Percentiles rank a stretch among this genome's conserved stretches.
Evolutionary conservation across 2,329 filamentous ascomycete species (phyloP).

Genomic region (Colletotrichum tofieldiae): DNA sequence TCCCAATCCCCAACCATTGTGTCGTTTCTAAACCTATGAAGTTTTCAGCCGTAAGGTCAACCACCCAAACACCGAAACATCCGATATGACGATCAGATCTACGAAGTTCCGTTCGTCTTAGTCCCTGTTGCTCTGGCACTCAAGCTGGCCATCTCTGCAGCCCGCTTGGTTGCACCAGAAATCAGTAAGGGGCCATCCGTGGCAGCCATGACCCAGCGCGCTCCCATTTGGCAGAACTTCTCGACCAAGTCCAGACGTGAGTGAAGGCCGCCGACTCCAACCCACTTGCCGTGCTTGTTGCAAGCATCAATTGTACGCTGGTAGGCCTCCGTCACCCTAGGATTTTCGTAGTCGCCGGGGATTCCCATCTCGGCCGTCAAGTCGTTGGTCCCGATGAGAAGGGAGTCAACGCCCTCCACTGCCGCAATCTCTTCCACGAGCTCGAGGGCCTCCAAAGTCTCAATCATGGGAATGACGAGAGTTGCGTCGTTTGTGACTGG

Average conservation of each 20-base stretch:
- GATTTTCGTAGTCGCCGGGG: constrained; percentile 58
- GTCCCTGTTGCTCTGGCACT: constrained; percentile 37
- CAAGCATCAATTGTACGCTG: constrained; percentile 55
- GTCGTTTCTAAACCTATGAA: neutral
- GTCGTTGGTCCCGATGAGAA: constrained; percentile 62
- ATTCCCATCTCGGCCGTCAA: constrained; percentile 60
- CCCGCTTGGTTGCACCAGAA: constrained; percentile 47
- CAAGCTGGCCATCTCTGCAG: constrained; percentile 46
- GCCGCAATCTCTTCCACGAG: constrained; percentile 58
- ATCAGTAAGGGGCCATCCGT: constrained; percentile 49
- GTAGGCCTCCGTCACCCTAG: constrained; percentile 47
- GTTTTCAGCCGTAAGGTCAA: neutral
- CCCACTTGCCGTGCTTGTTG: constrained; percentile 55
- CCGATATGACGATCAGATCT: neutral
- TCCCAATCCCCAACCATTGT: neutral
- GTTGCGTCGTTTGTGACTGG: constrained; percentile 54
- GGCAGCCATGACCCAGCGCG: constrained; percentile 48
- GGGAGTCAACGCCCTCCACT: constrained; percentile 56
- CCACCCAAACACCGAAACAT: neutral
- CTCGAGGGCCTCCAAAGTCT: constrained; percentile 56
- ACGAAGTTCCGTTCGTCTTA: constrained; percentile 28
- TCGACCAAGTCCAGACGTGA: constrained; percentile 57
- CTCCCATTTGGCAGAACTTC: constrained; percentile 52
- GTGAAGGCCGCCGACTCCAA: constrained; percentile 59
- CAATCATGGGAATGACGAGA: constrained; percentile 61